These are phyloP conservation scores for Syzygium aromaticum DNA, from an alignment of 345 rosid species.

Conservation along the genomic window DNA sequence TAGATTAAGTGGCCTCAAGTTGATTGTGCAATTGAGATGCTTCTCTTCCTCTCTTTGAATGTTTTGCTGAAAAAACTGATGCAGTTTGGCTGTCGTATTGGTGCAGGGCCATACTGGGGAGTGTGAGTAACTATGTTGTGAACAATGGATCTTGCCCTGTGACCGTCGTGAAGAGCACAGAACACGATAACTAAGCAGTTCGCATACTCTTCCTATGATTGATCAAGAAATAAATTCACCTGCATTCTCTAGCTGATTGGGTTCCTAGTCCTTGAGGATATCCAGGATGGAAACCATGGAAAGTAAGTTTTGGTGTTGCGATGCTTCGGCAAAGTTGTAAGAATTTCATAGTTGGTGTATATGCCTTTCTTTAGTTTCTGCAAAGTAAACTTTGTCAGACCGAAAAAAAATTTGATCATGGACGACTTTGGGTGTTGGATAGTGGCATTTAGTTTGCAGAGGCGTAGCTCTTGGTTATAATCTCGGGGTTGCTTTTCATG, in stretches of 20 bases:
- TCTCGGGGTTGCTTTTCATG: not conserved
- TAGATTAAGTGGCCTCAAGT: not conserved
- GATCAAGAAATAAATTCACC: not conserved
- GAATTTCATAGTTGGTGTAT: not conserved
- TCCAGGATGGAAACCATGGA: not conserved
- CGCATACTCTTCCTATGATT: not conserved
- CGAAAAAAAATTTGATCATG: not conserved
- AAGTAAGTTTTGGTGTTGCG: not conserved
- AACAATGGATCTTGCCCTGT: conserved; percentile 67
- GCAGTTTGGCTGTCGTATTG: not conserved
- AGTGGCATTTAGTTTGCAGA: not conserved
- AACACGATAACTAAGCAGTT: not conserved
- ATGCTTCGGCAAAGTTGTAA: not conserved
- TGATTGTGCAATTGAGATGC: not conserved
- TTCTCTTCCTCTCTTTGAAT: not conserved
- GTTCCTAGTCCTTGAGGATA: not conserved
- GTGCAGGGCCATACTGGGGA: conserved; percentile 65
- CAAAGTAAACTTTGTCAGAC: not conserved
- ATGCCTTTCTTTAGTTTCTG: not conserved
- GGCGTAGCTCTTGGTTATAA: not conserved
- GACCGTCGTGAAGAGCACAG: conserved; percentile 52
- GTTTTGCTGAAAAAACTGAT: not conserved
- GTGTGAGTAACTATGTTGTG: conserved; percentile 80
- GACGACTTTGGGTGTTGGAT: not conserved
- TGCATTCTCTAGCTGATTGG: too few relatives aligned